These are phyloP conservation scores for Tuber aestivum DNA, from an alignment of 495 filamentous ascomycete species.

Conservation along the genomic window DNA sequence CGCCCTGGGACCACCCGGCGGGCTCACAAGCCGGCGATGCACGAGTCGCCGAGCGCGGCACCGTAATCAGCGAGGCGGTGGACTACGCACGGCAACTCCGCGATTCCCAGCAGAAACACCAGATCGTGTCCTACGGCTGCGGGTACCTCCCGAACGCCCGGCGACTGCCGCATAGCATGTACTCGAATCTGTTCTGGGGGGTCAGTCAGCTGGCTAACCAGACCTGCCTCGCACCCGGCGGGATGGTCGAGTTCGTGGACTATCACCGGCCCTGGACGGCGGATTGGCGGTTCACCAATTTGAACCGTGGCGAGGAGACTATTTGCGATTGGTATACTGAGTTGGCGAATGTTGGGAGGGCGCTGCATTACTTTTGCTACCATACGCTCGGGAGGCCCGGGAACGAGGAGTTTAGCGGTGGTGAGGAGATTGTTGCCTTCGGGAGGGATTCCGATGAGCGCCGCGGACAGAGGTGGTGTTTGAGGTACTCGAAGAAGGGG, in stretches of 20 bases:
- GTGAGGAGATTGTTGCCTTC: constrained; percentile 32
- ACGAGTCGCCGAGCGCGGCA: constrained; percentile 20
- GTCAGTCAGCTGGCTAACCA: constrained; percentile 35
- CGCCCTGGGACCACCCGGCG: constrained; percentile 33
- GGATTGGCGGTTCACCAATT: constrained; percentile 40
- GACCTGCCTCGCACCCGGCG: constrained; percentile 36
- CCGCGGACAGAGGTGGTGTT: constrained; percentile 29
- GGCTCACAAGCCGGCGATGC: constrained; percentile 28
- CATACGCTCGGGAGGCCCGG: constrained; percentile 20
- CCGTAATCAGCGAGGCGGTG: constrained; percentile 12
- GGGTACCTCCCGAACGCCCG: constrained; percentile 11
- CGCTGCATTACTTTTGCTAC: constrained; percentile 41
- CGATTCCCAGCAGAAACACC: constrained; percentile 21
- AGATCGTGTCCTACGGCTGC: constrained; percentile 33
- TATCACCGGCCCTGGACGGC: constrained; percentile 28
- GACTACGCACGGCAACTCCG: constrained; percentile 20
- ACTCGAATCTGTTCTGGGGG: constrained; percentile 36
- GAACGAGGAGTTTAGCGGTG: constrained; percentile 24
- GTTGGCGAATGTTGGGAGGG: constrained; percentile 36
- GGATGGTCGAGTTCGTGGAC: constrained; percentile 36
- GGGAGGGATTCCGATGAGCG: constrained; percentile 13
- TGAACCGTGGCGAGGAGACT: constrained; percentile 25
- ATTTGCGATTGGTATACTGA: constrained; percentile 39
- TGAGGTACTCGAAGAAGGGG: constrained; percentile 41
- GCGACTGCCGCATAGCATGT: constrained; percentile 17